Base-by-base conservation (phyloP, 371 early-diverging fungal species). In the Circinella umbellata region DNA sequence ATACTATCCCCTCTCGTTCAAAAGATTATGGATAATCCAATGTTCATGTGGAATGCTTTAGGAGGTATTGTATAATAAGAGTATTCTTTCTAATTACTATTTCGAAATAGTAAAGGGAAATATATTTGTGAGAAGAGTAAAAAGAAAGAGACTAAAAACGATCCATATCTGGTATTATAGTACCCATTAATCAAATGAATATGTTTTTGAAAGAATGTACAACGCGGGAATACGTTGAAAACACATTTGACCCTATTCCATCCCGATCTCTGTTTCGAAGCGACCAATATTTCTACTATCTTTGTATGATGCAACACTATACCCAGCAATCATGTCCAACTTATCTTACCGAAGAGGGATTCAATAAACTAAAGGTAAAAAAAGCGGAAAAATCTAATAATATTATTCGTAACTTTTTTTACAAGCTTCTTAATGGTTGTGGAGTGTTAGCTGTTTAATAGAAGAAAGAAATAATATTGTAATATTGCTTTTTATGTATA, bases 101-200 rank as follows among this genome's bases (percentile, higher is more conserved):
- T 27, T 27, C 0, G 2, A 27, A 27, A 27, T 27, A 27, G 27
- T 27, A 27, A 27, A 27, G 42, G 42, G 42, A 3, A 42, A 9
- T 9, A 42, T 6, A 42, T 42, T 6, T 11, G 11, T 9, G 42
- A 42, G 1, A 0, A 42, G 11, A 11, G 11, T 42, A 6, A 11
- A 42, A 9, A 42, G 42, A 42, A 42, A 42, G 42, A 42, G 42
- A 42, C 27, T 27, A 27, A 11, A 42, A 42, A 42, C 6, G 42
- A 11, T 42, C 9, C 9, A 42, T 42, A 42, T 42, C 9, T 9
- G 48, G 5, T 34, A 10, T 59, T 60, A 8, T 63, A 84, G 95
- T 95, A 18, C 95, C 95, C 0, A 91, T 92, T 63, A 93, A 91
- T 75, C 95, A 95, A 78, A 92, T 92, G 93, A 92, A 92, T 51